Conservation (phyloP, 2,329 filamentous ascomycete genomes). For the Stachybotrys chartarum region DNA sequence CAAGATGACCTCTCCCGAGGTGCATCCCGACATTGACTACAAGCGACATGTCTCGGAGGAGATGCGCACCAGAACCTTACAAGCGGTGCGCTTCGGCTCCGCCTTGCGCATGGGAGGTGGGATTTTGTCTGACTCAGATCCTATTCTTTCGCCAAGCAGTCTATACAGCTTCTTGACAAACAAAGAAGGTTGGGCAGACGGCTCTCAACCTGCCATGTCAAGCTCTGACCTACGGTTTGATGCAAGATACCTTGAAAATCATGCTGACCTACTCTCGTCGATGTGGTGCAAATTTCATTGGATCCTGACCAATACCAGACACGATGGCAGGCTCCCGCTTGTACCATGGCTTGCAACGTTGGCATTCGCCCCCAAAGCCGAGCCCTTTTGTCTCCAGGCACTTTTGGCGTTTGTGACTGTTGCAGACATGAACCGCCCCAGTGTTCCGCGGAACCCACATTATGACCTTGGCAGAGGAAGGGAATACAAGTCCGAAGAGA, state of each 20-base stretch:
- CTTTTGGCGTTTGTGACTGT: background rate
- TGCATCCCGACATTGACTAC: background rate
- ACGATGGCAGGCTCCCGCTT: background rate
- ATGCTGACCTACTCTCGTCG: background rate
- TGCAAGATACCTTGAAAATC: background rate
- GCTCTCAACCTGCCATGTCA: background rate
- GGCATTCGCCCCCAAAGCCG: background rate
- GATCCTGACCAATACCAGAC: background rate
- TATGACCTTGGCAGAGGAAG: background rate
- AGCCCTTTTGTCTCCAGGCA: background rate
- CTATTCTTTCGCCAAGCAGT: background rate
- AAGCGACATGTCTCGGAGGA: background rate
- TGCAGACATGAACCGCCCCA: background rate
- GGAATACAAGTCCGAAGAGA: background rate
- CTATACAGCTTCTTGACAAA: background rate
- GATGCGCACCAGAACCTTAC: background rate
- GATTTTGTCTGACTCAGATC: background rate
- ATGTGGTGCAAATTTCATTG: background rate
- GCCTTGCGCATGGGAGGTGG: background rate
- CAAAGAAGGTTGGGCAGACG: background rate
- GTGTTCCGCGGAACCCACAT: background rate
- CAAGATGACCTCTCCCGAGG: background rate
- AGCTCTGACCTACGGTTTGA: background rate
- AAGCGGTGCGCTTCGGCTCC: background rate
- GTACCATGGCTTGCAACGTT: background rate